A percentile compares a stretch with the other conserved stretches of the same genome.
phyloP scores from a whole-genome alignment of 78 protist species.

The Dictyostelium purpureum region DNA sequence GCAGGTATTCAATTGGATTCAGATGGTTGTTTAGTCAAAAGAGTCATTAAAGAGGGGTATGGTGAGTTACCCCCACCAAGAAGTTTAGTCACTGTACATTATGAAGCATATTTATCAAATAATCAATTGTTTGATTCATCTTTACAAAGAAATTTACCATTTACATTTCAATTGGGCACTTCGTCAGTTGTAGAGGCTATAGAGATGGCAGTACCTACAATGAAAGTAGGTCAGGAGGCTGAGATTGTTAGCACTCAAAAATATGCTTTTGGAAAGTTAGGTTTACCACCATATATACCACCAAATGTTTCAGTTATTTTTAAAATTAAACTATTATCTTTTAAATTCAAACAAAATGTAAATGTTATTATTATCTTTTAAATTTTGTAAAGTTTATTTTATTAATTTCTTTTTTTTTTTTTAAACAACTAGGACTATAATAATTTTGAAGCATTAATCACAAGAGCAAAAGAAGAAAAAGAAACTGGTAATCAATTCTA shows the following conservation, averaged over 20 bases:
- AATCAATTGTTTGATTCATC: conserved; percentile 30
- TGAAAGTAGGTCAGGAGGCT: conserved; percentile 72
- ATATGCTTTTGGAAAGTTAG: conserved; percentile 62
- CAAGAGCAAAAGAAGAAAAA: conserved; percentile 33
- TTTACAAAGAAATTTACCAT: conserved; percentile 43
- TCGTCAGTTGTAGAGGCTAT: conserved; percentile 28
- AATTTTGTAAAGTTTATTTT: neutral
- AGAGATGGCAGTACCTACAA: conserved; percentile 46
- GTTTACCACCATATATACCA: conserved; percentile 69
- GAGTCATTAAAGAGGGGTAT: conserved; percentile 61
- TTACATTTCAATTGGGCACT: conserved; percentile 49
- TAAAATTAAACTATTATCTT: conserved; percentile 57
- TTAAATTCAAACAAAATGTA: conserved; percentile 11
- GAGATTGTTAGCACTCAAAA: conserved; percentile 53
- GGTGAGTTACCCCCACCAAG: conserved; percentile 48
- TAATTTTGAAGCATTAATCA: neutral
- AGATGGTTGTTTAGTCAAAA: conserved; percentile 70
- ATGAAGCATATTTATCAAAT: conserved; percentile 64
- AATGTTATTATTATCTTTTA: neutral
- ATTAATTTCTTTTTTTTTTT: neutral
- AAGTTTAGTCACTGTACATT: conserved; percentile 48
- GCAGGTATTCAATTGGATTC: conserved; percentile 55
- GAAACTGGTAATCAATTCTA: conserved; percentile 43
- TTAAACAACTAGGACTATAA: neutral
- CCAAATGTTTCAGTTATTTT: conserved; percentile 45